Evolutionary conservation across 129 eudicot species (phyloP).

Genomic region (Centaurea solstitialis): DNA sequence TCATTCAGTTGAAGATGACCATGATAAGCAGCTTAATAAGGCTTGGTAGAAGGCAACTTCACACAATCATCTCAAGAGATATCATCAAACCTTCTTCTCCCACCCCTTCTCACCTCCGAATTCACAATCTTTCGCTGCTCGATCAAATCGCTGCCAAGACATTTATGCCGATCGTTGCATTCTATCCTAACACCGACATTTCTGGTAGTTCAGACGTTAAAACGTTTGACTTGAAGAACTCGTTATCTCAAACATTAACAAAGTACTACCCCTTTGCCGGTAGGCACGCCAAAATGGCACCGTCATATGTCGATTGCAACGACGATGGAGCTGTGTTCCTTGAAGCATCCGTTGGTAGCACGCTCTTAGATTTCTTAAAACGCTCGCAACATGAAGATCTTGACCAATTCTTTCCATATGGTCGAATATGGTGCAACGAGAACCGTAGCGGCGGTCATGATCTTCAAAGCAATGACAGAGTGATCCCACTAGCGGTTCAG

Average conservation of each 20-base stretch:
- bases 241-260: constrained; percentile 26
- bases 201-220: no score
- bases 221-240: constrained; percentile 1
- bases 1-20: no score
- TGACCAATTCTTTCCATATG: constrained; percentile 13
- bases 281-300: neutral
- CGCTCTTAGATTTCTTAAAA: constrained; percentile 2
- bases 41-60: no score
- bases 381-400: constrained; percentile 20
- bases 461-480: neutral
- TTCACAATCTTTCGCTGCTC: constrained; percentile 2
- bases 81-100: constrained; percentile 27
- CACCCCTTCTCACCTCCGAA: constrained; percentile 19
- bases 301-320: constrained; percentile 22
- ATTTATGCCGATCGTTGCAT: constrained; percentile 9
- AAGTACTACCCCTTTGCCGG: constrained; percentile 32
- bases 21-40: no score
- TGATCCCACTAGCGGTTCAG: constrained; percentile 14
- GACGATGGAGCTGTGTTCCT: constrained; percentile 27
- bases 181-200: constrained; percentile 24
- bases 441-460: neutral
- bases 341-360: constrained; percentile 9
- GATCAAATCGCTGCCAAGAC: constrained; percentile 9
- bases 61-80: constrained; percentile 12
- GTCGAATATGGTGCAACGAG: constrained; percentile 9